Base-by-base conservation (phyloP, 2,329 filamentous ascomycete species). In the Podosphaera xanthii region DNA sequence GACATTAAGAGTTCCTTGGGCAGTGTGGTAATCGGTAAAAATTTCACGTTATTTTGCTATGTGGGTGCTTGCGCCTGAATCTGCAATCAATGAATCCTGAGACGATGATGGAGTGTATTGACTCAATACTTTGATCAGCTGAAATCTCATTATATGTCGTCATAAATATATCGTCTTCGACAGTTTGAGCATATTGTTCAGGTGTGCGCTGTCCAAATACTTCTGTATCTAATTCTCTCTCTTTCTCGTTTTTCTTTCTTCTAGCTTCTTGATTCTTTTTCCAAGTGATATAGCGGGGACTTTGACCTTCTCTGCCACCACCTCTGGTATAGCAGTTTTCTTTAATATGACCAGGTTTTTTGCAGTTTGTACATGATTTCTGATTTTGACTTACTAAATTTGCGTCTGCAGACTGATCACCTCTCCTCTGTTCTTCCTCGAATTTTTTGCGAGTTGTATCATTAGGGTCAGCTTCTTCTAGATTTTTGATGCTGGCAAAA, bases 251-350 rank as follows among this genome's bases (percentile, higher is more conserved):
- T 10, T 6, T 38, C n/a, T 42, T 56, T 33, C 35, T 10, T 8
- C 40, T n/a, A 42, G 34, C 53, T 42, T 56, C 53, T 31, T 38
- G 2, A 30, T 42, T 56, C n/a, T 56, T 56, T 56, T 31, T 56
- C 30, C 53, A 38, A 6, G 53, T 34, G 3, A 56, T 56, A 30
- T 56, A 2, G 8, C 53, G 34, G 22, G 53, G 53, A 2, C 35
- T 35, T n/a, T 56, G 53, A 3, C 53, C 53, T 40, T 56, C 53
- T 56, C 38, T 56, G 4, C 53, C 53, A 31, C 53, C 53, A 56
- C 36, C 35, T 35, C 30, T 56, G 12, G 35, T 12, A 56, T 40
- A 56, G 38, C 53, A 56, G 5, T 40, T 35, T 22, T 56, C 53
- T 14, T 30, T 56, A n/a, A 42, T 40, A 31, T 56, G 53, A 22